Percentiles rank a stretch among this genome's conserved stretches.
These are phyloP conservation scores for Ophiostoma australiae DNA, from an alignment of 2,329 filamentous ascomycete species.

Conservation along the genomic window DNA sequence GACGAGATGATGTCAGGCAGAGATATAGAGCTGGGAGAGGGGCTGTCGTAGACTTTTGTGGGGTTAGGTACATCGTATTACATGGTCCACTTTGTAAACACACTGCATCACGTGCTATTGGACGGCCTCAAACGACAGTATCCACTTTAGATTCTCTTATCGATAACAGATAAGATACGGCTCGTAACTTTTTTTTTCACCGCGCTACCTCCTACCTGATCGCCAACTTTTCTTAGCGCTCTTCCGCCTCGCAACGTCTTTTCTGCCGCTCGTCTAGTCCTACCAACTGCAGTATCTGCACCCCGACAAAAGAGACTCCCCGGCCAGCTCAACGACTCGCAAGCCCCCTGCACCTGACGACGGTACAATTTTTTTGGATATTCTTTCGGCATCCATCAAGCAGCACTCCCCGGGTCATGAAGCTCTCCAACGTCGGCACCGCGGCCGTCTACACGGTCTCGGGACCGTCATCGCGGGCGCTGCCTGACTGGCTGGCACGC, in stretches of 20 bases:
- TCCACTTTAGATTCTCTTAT: slow-evolving; percentile 14
- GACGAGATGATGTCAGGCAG: neutral
- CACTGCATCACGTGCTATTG: slow-evolving; percentile 11
- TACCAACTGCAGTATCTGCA: slow-evolving; percentile 10
- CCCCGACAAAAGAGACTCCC: neutral
- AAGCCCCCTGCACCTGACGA: neutral
- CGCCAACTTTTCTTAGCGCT: slow-evolving; percentile 17
- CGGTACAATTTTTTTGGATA: neutral
- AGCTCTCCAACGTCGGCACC: slow-evolving; percentile 29
- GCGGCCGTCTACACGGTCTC: slow-evolving; percentile 71
- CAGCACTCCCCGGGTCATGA: slow-evolving; percentile 24
- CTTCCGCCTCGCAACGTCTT: neutral
- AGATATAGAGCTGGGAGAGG: neutral
- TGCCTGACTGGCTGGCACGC: slow-evolving; percentile 92
- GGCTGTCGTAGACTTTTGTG: neutral
- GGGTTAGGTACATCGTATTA: neutral
- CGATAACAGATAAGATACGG: slow-evolving; percentile 19
- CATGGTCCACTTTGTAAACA: neutral
- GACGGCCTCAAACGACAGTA: neutral
- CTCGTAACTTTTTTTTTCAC: slow-evolving; percentile 19
- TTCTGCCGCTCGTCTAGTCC: neutral
- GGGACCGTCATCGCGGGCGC: slow-evolving; percentile 76
- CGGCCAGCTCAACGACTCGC: neutral
- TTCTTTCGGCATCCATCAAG: neutral
- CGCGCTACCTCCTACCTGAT: slow-evolving; percentile 9